Evolutionary conservation across 148 eudicot genomes (phyloP), one percentile per base, ranked within the genome.

Genomic region (Dianthus caryophyllus): DNA sequence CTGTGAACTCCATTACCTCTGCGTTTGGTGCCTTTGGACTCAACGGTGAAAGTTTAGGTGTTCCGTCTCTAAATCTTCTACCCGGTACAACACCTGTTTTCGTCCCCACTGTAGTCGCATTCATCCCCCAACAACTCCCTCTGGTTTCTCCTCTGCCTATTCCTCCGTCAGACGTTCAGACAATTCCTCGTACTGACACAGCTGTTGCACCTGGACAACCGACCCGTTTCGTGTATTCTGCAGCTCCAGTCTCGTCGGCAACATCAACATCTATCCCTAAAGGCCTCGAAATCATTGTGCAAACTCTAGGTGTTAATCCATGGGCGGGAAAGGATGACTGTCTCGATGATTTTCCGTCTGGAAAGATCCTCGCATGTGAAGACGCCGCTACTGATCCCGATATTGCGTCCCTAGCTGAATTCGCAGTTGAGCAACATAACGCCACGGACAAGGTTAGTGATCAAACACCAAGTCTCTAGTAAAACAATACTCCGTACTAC

Each of bases 391-490:
- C 43, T 20, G 77, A 74, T 74, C 55, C 56, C 29, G 49, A 68
- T 44, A 74, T 74, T 15, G 14, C 68, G 17, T 44, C 68, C 1
- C 72, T 67, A 29, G 72, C 77, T 15, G 72, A 74, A 15, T 74
- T 74, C 61, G 77, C 77, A 60, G 72, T 68, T 21, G 72, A 74
- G 13, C 77, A 74, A 52, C 68, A 68, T 43, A 74, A 74, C n/a
- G 63, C 68, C 18, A 41, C 61, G 52, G 47, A 53, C 25, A 53
- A 67, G 77, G 68, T 74, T 11, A 48, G 47, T 56, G 5, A 20
- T 68, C 27, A 41, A 24, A 14, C 22, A 29, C 16, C 39, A 47
- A 54, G 31, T 15, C 22, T 49, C 7, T 17, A 17, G 21, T 17
- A 30, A 49, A 43, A n/a, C n/a, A n/a, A n/a, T n/a, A n/a, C n/a